phyloP scores from a whole-genome alignment of 345 rosid species.

The Arabidopsis arenosa region DNA sequence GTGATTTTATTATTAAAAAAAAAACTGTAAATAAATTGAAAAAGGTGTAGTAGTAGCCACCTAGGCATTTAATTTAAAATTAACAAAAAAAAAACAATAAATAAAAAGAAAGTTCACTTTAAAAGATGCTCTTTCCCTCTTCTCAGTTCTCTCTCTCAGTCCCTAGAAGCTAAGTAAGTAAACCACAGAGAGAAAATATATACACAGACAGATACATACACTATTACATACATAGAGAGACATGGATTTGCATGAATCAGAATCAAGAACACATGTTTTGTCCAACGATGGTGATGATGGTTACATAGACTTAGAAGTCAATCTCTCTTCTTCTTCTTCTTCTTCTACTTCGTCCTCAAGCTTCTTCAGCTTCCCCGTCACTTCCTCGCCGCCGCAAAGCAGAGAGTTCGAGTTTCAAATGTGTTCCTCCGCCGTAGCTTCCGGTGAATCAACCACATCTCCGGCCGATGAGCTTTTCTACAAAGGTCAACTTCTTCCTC shows the following conservation, averaged over 20 bases:
- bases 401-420: constrained; percentile 90
- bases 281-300: constrained; percentile 60
- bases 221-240: constrained; percentile 5
- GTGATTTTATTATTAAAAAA: neutral
- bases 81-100: neutral
- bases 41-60: constrained; percentile 28
- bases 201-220: constrained; percentile 26
- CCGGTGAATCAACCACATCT: constrained; percentile 48
- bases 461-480: constrained; percentile 98
- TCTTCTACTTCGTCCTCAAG: constrained; percentile 33
- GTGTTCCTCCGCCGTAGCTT: constrained; percentile 52
- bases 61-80: constrained; percentile 2
- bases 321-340: constrained; percentile 57
- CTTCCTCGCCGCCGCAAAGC: constrained; percentile 63
- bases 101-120: constrained; percentile 36
- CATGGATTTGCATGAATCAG: constrained; percentile 45
- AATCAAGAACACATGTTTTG: constrained; percentile 38
- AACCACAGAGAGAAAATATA: constrained; percentile 30
- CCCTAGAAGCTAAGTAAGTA: constrained; percentile 39
- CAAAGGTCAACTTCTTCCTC: constrained; percentile 96
- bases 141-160: constrained; percentile 37
- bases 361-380: constrained; percentile 51
- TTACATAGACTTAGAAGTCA: constrained; percentile 73
- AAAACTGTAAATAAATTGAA: neutral
- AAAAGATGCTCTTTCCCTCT: constrained; percentile 52